These are phyloP conservation scores for Thalassiosira ordinaria DNA, from an alignment of 352 stramenopile genomes.

Conservation along the genomic window DNA sequence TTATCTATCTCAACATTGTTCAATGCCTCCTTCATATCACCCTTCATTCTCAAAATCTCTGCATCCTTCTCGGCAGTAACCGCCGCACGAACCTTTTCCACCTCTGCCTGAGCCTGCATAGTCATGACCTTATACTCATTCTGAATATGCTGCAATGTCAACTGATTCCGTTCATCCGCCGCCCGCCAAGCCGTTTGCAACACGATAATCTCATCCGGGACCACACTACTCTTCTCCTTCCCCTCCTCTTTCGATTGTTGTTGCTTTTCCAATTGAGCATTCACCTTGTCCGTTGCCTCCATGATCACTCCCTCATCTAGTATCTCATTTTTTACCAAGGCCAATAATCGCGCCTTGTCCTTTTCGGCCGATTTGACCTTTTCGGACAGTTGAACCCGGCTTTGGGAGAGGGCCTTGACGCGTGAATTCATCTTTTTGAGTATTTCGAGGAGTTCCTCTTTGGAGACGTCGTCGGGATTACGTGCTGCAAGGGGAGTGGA, in stretches of 20 bases:
- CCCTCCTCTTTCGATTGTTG: constrained; percentile 14
- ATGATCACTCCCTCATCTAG: constrained; percentile 52
- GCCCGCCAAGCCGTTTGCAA: constrained; percentile 68
- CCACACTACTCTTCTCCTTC: neutral
- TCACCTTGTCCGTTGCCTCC: constrained; percentile 41
- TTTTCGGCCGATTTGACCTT: constrained; percentile 66
- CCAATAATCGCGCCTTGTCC: constrained; percentile 65
- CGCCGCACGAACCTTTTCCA: constrained; percentile 52
- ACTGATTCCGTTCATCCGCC: constrained; percentile 63
- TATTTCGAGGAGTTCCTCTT: constrained; percentile 82
- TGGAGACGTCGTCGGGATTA: constrained; percentile 58
- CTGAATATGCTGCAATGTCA: constrained; percentile 71
- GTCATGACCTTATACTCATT: constrained; percentile 71
- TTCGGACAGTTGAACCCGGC: constrained; percentile 69
- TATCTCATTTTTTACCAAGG: constrained; percentile 75
- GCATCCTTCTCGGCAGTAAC: constrained; percentile 47
- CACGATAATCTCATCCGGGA: constrained; percentile 59
- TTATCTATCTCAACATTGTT: constrained; percentile 41
- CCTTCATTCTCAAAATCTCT: constrained; percentile 56
- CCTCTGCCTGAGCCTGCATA: constrained; percentile 57
- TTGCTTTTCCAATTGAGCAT: constrained; percentile 20
- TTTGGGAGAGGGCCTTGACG: constrained; percentile 70
- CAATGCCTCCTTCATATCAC: constrained; percentile 61
- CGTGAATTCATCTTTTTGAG: constrained; percentile 85
- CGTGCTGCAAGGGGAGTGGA: constrained; percentile 38